Percentiles rank a stretch among this genome's conserved stretches.
Evolutionary conservation across 352 stramenopile species (phyloP).

Genomic region (Blastocystis sp.): DNA sequence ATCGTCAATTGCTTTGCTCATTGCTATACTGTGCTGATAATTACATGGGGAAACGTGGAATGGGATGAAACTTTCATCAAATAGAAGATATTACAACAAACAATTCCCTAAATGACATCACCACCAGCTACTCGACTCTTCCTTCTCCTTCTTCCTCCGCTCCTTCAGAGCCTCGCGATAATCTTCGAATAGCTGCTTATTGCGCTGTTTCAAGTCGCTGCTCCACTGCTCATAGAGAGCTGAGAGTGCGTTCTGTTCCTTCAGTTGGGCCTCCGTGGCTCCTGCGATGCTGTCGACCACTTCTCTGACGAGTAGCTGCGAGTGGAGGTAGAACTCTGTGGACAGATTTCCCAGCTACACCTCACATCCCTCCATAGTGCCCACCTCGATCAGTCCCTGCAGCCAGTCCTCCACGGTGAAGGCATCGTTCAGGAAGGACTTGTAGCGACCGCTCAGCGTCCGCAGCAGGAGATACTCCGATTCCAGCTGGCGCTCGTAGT

Average conservation of each 20-base stretch:
- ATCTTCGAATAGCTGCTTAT: neutral
- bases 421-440: neutral
- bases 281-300: neutral
- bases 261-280: neutral
- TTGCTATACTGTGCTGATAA: slow-evolving; percentile 9
- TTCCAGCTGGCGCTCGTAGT: slow-evolving; percentile 11
- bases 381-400: slow-evolving; percentile 20
- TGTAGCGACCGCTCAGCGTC: neutral
- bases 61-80: neutral
- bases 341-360: neutral
- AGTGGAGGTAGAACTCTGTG: neutral
- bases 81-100: neutral
- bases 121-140: neutral
- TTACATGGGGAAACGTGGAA: slow-evolving; percentile 8
- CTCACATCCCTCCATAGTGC: neutral
- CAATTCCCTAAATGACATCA: neutral
- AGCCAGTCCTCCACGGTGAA: slow-evolving; percentile 31
- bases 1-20: slow-evolving; percentile 52
- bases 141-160: neutral
- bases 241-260: neutral
- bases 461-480: neutral
- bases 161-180: neutral
- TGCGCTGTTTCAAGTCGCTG: neutral
- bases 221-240: neutral
- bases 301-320: slow-evolving; percentile 8